Base-by-base conservation (phyloP, 2,329 filamentous ascomycete species). In the Colletotrichum somersetense region DNA sequence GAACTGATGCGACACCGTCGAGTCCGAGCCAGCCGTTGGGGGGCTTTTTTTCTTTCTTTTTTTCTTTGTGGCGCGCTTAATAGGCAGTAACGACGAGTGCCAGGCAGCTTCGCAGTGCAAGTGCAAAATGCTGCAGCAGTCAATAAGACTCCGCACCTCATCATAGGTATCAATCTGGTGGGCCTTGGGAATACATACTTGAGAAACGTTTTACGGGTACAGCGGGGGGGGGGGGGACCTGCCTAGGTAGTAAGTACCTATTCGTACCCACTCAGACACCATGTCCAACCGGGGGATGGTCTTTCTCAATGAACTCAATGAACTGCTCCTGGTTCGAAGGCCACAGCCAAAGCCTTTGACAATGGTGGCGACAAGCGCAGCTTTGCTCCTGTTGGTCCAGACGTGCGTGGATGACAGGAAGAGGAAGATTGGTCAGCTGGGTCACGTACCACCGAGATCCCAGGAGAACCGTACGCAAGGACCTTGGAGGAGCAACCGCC, bases 181-280 rank as follows among this genome's bases (percentile, higher is more conserved):
- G 38, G 23, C n/a, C 53, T 38, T 40, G 12, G 11, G 26, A 23
- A 30, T 40, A 12, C 3, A 8, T 35, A 62, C 16, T 55, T 52
- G 66, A 53, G 33, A 65, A 65, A 69, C 61, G 61, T 65, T 52
- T 46, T 69, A 53, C 52, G 61, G 66, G 61, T 42, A 64, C 20
- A 33, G 40, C 23, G 42, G 53, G 18, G 44, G 5, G 26, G 26
- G 26, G 26, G 2, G 30, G 30, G 3, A 3, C 8, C 44, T 46
- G 40, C 40, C 16, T 38, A 10, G 2, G 30, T 30, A 30, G 2
- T 3, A 4, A 30, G 35, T 16, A 42, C 20, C 33, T 20, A 30
- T 30, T 30, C 30, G 30, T 30, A 46, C 12, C 62, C 62, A 65
- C 62, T 26, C 12, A 58, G 14, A 18, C 11, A 11, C 38, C 14